These are phyloP conservation scores for Pyricularia grisea DNA, from an alignment of 2,329 filamentous ascomycete species.

Conservation along the genomic window DNA sequence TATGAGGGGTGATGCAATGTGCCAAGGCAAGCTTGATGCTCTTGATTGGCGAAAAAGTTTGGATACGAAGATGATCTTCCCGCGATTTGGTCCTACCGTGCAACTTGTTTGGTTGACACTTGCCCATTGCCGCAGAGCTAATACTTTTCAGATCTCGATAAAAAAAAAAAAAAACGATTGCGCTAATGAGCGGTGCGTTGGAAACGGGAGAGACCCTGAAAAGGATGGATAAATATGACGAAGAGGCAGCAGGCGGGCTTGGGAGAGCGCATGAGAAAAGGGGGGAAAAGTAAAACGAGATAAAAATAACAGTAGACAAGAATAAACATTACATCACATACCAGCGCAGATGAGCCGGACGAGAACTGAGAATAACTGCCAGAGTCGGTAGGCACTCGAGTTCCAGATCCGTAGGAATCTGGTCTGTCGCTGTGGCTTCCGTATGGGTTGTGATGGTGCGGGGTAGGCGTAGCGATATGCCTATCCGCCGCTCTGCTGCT, in stretches of 20 bases:
- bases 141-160: neutral
- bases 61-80: neutral
- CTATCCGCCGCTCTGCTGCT: neutral
- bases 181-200: neutral
- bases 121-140: neutral
- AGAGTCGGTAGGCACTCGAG: neutral
- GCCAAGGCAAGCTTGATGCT: no score
- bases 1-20: no score
- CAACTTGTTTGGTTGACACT: neutral
- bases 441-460: neutral
- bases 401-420: neutral
- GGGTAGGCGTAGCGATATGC: neutral
- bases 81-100: neutral
- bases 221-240: neutral
- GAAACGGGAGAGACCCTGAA: neutral
- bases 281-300: neutral
- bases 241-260: no score
- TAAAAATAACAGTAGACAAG: neutral
- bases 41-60: no score
- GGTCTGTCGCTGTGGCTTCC: neutral
- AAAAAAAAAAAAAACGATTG: neutral
- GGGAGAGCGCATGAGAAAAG: neutral
- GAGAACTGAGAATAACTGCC: neutral
- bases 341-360: neutral
- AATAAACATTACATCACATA: neutral